A percentile compares a stretch with the other conserved stretches of the same genome.
phyloP scores from a whole-genome alignment of 495 filamentous ascomycete genomes.

The Aspergillus heteromorphus region DNA sequence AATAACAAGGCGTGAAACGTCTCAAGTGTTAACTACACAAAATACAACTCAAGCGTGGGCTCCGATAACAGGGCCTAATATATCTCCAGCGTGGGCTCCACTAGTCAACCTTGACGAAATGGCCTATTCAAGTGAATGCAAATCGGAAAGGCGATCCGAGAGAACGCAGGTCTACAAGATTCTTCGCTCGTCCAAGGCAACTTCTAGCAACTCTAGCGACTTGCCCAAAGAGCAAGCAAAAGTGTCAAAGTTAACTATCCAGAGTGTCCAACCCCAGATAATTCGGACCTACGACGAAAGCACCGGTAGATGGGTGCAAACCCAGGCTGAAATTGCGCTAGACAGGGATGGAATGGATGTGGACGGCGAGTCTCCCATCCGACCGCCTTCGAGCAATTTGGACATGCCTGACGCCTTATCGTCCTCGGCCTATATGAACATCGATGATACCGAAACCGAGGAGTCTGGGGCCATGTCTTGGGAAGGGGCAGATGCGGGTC shows the following conservation, averaged over 20 bases:
- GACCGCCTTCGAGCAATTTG: not conserved
- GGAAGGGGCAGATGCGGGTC: not conserved
- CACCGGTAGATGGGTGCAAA: conserved; percentile 3
- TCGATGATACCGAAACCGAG: not conserved
- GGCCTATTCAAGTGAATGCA: too few relatives aligned
- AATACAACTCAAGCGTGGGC: too few relatives aligned
- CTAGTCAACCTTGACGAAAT: too few relatives aligned
- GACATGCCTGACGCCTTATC: not conserved
- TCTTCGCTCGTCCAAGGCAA: too few relatives aligned
- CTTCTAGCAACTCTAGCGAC: too few relatives aligned
- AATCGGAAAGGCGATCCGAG: too few relatives aligned
- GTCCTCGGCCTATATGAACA: not conserved
- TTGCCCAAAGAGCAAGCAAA: too few relatives aligned
- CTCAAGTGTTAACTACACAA: too few relatives aligned
- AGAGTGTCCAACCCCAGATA: not conserved
- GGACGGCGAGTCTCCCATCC: not conserved
- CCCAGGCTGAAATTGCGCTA: not conserved
- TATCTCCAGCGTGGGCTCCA: too few relatives aligned
- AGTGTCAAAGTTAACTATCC: not conserved
- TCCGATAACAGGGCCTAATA: too few relatives aligned
- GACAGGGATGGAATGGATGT: not conserved
- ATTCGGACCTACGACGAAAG: not conserved
- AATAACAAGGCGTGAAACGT: too few relatives aligned
- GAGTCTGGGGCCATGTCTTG: not conserved
- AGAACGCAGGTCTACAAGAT: too few relatives aligned